Evolutionary conservation across 2,329 filamentous ascomycete species (phyloP), one percentile per base, ranked within the genome.

Genomic region (Chaetomium sp.): DNA sequence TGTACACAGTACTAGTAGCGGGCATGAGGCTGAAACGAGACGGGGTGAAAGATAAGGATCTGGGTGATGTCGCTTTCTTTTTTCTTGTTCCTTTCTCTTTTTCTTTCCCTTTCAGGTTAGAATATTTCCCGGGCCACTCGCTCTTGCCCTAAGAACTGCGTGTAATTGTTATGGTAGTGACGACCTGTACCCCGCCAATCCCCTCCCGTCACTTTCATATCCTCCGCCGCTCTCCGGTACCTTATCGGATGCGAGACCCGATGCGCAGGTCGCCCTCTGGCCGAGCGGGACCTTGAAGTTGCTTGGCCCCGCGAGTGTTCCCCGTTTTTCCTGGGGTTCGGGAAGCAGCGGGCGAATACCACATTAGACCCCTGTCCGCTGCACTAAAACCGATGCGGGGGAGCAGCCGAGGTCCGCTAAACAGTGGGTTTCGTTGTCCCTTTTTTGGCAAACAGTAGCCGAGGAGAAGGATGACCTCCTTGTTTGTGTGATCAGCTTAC

Each of bases 381-480:
- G n/a, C 29, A 29, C 51, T 54, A 33, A 54, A 33, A 54, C 51
- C 3, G 54, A 61, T 63, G 65, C 65, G 67, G 67, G 61, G 67
- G 50, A 63, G 62, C 67, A 63, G 62, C 67, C 64, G 65, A 67
- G 67, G 65, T 63, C 60, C 62, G 31, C 51, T 19, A 23, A 21
- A 33, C 3, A 42, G 50, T 62, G 50, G 42, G 21, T 42, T 49
- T 51, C 33, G 35, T 29, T 49, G 16, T 10, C 19, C 19, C 9
- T 6, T 31, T 31, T n/a, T 42, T 55, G 42, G 58, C n/a, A 35
- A 62, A 64, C 33, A 31, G 33, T 59, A 65, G 33, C 63, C 63
- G 63, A 65, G 51, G 57, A 35, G 53, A 50, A 38, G 33, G 51
- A 51, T 13, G 2, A 25, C 12, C n/a, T 19, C 47, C 21, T 7